Conservation (phyloP, 2,329 filamentous ascomycete genomes). For the Alternaria sp. region DNA sequence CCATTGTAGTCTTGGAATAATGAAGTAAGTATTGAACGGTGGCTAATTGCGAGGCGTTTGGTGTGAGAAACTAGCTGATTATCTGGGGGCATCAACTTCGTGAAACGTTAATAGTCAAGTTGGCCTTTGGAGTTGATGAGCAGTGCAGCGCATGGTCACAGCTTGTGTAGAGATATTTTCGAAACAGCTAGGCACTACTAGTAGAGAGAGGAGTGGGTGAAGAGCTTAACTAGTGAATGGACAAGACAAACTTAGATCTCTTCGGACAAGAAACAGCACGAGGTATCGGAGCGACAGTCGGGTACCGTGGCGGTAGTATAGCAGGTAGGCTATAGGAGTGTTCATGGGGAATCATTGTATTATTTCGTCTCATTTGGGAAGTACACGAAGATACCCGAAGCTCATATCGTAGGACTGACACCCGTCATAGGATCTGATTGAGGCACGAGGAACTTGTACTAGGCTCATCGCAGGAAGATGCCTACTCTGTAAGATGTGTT, state of each 20-base stretch:
- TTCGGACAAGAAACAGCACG: too few species aligned
- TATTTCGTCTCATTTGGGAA: not conserved
- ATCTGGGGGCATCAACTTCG: not conserved
- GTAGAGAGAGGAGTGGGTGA: not conserved
- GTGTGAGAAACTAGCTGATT: not conserved
- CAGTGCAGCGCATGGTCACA: not conserved
- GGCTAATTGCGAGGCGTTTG: not conserved
- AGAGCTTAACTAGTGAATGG: not conserved
- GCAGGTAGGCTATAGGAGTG: not conserved
- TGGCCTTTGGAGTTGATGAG: not conserved
- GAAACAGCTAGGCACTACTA: too few species aligned
- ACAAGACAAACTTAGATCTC: not conserved
- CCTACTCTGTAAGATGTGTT: slow-evolving; percentile 1
- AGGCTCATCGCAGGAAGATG: not conserved
- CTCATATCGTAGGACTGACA: not conserved
- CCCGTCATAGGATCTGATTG: not conserved
- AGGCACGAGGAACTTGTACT: not conserved
- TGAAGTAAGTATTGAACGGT: not conserved
- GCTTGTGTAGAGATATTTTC: not conserved
- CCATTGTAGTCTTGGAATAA: not conserved
- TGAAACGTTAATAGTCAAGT: not conserved
- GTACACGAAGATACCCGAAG: not conserved
- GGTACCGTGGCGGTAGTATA: not conserved
- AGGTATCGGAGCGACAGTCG: not conserved
- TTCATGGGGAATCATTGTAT: not conserved